These are phyloP conservation scores for Coniella lustricola DNA, from an alignment of 2,329 filamentous ascomycete species.

Conservation along the genomic window DNA sequence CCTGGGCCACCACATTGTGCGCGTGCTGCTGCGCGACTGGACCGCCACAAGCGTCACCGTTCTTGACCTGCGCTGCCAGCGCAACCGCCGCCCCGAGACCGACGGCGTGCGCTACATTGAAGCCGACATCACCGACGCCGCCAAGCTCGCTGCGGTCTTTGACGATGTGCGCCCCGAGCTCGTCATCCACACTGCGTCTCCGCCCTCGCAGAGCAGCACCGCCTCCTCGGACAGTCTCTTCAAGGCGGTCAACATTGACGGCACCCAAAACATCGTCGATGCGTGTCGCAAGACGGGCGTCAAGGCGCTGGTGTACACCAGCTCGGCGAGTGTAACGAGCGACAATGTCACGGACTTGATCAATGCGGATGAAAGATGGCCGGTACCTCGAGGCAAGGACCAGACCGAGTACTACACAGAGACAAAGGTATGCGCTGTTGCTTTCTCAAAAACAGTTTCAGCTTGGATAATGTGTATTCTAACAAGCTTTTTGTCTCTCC, in stretches of 20 bases:
- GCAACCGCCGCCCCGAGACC: slow-evolving; percentile 55
- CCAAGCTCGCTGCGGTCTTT: slow-evolving; percentile 57
- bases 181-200: slow-evolving; percentile 86
- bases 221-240: slow-evolving; percentile 55
- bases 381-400: slow-evolving; percentile 62
- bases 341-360: slow-evolving; percentile 73
- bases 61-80: slow-evolving; percentile 63
- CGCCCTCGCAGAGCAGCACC: slow-evolving; percentile 47
- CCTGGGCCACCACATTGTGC: slow-evolving; percentile 74
- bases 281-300: slow-evolving; percentile 65
- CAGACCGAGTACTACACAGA: slow-evolving; percentile 82
- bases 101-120: slow-evolving; percentile 61
- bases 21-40: slow-evolving; percentile 59
- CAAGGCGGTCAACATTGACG: slow-evolving; percentile 79
- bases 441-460: not conserved
- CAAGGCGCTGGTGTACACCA: slow-evolving; percentile 83
- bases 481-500: not conserved
- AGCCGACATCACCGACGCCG: slow-evolving; percentile 67
- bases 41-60: slow-evolving; percentile 52
- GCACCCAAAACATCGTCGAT: slow-evolving; percentile 70
- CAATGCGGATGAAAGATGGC: slow-evolving; percentile 80
- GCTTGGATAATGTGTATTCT: not conserved
- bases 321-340: slow-evolving; percentile 77
- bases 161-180: slow-evolving; percentile 64
- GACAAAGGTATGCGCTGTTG: slow-evolving; percentile 62